Conservation (phyloP, 257 asterid species). For the Craterostigma plantagineum region DNA sequence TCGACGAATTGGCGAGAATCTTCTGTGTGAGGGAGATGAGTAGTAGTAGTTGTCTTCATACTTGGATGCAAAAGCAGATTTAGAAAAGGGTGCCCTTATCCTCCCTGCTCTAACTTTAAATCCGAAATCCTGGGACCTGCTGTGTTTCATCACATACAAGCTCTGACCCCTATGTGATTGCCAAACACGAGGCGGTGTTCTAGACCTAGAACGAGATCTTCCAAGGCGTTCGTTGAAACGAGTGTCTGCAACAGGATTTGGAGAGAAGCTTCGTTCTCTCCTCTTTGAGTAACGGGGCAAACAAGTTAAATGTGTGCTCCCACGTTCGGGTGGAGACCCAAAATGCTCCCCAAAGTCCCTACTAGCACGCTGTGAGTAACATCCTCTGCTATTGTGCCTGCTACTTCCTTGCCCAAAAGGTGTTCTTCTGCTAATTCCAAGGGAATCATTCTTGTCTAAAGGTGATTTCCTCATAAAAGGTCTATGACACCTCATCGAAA, state of each 20-base stretch:
- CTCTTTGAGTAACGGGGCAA: conserved; percentile 26
- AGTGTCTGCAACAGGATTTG: conserved; percentile 20
- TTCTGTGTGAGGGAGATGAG: conserved; percentile 36
- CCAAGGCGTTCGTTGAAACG: conserved; percentile 18
- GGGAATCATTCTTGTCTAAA: conserved; percentile 29
- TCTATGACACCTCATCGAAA: conserved; percentile 27
- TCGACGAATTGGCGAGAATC: conserved; percentile 17
- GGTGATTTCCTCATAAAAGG: conserved; percentile 29
- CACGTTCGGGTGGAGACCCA: conserved; percentile 20
- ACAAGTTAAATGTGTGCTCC: conserved; percentile 17
- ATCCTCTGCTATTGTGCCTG: conserved; percentile 27
- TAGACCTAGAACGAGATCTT: conserved; percentile 66
- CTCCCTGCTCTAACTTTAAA: conserved; percentile 29
- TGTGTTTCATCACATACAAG: conserved; percentile 21
- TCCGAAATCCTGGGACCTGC: conserved; percentile 58
- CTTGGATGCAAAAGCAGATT: conserved; percentile 31
- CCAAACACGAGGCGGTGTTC: conserved; percentile 71
- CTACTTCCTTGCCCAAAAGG: conserved; percentile 17
- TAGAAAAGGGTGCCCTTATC: conserved; percentile 23
- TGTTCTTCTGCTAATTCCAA: conserved; percentile 21
- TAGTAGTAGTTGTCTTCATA: conserved; percentile 26
- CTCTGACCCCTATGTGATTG: conserved; percentile 32
- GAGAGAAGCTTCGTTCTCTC: conserved; percentile 36
- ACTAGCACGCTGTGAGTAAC: conserved; percentile 24
- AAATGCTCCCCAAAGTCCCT: conserved; percentile 31